Base-by-base conservation (phyloP, 2,329 filamentous ascomycete species). In the Lachnellula occidentalis region DNA sequence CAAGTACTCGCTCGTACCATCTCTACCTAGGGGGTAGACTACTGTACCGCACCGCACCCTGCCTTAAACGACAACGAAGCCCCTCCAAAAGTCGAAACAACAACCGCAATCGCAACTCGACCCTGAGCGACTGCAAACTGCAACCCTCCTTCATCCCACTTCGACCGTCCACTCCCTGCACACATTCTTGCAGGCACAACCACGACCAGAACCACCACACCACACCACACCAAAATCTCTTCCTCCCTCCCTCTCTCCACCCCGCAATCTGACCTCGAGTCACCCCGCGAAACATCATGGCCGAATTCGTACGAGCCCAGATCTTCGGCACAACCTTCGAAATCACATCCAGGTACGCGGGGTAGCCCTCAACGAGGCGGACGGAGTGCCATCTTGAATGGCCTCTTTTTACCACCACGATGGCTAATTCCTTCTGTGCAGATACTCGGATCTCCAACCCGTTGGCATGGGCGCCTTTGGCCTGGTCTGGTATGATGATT, bases 241-340 rank as follows among this genome's bases (percentile, higher is more conserved):
- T 19, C 17, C 39, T 7, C 39, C 3, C 39, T n/a, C 39, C 11
- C 39, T 42, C 39, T n/a, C 21, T 12, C 19, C 41, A 43, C n/a
- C 19, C 19, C 19, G 41, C 21, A 19, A 43, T 43, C n/a, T 15
- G 37, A 43, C 19, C 19, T 43, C 19, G n/a, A 21, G 21, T n/a
- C 41, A 12, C 41, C 17, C 41, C 41, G 41, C 19, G n/a, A 45
- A 24, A 43, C 14, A 86, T 71, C 73, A 97, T 99, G 94, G 94
- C 94, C 73, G 94, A 99, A 81, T 99, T 99, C 76, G 90, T 99
- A 71, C 89, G 94, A 76, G 92, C 92, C 72, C 92, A 97, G 82
- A 97, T 99, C 74, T 99, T 99, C 72, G 94, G 94, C 72, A 99
- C 94, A 60, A 97, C 94, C 67, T 99, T 99, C 72, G 94, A 99